Evolutionary conservation across 345 rosid genomes (phyloP).

Genomic region (Theobroma cacao): DNA sequence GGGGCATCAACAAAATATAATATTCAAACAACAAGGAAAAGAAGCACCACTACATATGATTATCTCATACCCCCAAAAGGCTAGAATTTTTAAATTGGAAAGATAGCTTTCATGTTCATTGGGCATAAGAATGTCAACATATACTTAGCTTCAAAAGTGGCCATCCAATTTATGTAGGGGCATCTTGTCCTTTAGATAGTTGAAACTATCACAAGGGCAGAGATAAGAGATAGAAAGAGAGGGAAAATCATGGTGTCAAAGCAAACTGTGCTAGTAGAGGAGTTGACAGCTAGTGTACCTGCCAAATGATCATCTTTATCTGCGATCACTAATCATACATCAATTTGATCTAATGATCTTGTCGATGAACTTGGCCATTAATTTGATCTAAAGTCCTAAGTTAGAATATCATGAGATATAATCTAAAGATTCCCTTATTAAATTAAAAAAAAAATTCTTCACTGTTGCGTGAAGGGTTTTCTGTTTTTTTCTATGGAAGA

Average conservation of each 20-base stretch:
- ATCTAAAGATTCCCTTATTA: no score
- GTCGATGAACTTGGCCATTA: no score
- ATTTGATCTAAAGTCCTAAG: no score
- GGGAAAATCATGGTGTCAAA: neutral
- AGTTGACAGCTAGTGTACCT: no score
- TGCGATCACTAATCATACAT: no score
- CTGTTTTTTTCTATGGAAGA: no score
- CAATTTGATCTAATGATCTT: no score
- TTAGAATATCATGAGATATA: no score
- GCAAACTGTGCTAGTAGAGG: no score
- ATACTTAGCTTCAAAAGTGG: constrained; percentile 15
- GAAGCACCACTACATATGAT: neutral
- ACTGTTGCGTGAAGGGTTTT: no score
- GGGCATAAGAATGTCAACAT: constrained; percentile 20
- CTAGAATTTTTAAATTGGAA: neutral
- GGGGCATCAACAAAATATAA: neutral
- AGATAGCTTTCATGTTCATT: neutral
- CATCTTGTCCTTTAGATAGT: constrained; percentile 13
- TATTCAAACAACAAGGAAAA: neutral
- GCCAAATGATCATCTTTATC: no score
- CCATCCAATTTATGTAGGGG: constrained; percentile 22
- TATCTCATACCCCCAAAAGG: neutral
- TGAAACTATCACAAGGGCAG: neutral
- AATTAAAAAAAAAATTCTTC: no score
- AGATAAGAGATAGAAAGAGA: neutral